Conservation (phyloP, 2,329 filamentous ascomycete genomes). For the Apiospora saccharicola region DNA sequence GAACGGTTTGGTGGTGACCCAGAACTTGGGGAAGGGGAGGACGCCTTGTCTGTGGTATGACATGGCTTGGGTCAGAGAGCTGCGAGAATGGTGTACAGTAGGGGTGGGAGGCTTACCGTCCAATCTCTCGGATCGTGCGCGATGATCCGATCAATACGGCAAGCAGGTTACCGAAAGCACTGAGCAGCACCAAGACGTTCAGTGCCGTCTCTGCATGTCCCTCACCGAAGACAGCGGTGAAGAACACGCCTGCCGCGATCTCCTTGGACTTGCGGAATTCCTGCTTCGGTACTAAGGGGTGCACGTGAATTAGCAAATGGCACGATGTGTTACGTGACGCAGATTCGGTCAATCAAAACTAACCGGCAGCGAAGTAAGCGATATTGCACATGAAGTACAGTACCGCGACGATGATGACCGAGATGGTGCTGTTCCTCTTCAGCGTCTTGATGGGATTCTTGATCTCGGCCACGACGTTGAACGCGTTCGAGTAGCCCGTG, state of each 20-base stretch:
- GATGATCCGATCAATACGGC: constrained; percentile 63
- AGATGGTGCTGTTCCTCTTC: constrained; percentile 56
- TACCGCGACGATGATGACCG: constrained; percentile 57
- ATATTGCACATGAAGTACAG: constrained; percentile 67
- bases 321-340: too few relatives aligned
- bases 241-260: constrained; percentile 64
- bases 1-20: constrained; percentile 68
- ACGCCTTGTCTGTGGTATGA: constrained; percentile 59
- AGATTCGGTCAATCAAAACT: too few relatives aligned
- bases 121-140: constrained; percentile 66
- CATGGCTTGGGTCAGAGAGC: background rate
- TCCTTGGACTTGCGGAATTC: constrained; percentile 59
- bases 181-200: constrained; percentile 64
- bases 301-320: too few relatives aligned
- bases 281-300: constrained; percentile 52
- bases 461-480: constrained; percentile 65
- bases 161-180: constrained; percentile 65
- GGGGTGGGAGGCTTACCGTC: constrained; percentile 46
- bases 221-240: constrained; percentile 62
- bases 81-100: background rate
- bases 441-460: constrained; percentile 65
- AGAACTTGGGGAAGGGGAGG: constrained; percentile 64
- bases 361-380: constrained; percentile 64
- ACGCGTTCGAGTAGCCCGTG: constrained; percentile 64
- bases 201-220: constrained; percentile 57